Evolutionary conservation across 306 rosid species (phyloP).

Genomic region (Sicyos baderoa): DNA sequence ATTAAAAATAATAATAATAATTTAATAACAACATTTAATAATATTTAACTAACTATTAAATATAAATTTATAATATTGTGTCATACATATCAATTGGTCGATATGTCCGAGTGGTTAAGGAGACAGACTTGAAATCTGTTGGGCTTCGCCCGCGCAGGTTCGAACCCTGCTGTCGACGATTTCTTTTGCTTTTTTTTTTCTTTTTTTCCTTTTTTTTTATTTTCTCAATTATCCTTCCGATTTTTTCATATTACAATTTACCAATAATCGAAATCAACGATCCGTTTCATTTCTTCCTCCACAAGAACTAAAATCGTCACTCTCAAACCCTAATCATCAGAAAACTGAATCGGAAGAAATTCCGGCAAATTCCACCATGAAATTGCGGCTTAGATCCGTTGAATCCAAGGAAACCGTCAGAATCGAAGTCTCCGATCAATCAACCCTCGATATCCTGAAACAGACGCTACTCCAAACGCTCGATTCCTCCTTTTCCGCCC

Average conservation of each 20-base stretch:
- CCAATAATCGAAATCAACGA: no score
- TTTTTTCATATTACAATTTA: background rate
- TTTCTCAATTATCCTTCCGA: background rate
- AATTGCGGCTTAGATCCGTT: constrained; percentile 50
- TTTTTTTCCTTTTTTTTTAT: no score
- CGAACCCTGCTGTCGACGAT: no score
- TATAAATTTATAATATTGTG: no score
- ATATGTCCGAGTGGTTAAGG: no score
- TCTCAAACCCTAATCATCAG: constrained; percentile 2
- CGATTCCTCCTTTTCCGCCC: constrained; percentile 29
- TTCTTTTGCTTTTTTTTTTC: no score
- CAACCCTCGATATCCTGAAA: constrained; percentile 44
- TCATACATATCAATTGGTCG: no score
- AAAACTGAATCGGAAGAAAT: background rate
- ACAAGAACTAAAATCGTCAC: background rate
- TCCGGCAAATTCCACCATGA: constrained; percentile 32
- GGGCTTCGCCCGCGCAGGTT: no score
- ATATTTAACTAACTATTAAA: no score
- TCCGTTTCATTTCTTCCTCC: background rate
- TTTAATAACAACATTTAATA: no score
- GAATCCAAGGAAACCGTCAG: constrained; percentile 56
- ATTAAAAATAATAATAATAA: no score
- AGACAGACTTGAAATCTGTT: no score
- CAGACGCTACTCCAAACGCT: constrained; percentile 31
- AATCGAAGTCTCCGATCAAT: constrained; percentile 42